Base-by-base conservation (phyloP, 1,284 basidiomycete genomes). In the Cutaneotrichosporon cutaneum region DNA sequence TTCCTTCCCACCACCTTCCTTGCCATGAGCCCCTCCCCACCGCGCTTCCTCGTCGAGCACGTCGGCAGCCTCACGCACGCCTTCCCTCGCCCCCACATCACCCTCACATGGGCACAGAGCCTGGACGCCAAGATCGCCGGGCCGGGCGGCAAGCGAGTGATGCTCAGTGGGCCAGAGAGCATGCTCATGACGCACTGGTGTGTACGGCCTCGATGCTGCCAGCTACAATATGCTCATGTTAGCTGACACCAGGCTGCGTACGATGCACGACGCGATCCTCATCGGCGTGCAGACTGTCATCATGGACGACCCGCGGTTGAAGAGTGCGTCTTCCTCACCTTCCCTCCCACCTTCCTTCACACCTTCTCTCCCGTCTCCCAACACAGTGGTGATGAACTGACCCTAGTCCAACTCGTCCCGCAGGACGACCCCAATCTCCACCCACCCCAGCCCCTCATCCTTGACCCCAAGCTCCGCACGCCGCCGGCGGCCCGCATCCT, bases 181-280 rank as follows among this genome's bases (percentile, higher is more conserved):
- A 90, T 95, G 89, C 71, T 86, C 51, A 93, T 99, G 90, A 98
- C 95, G 14, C 95, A 98, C 77, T 90, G 89, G 92, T 93, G 44
- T 52, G 82, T 70, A 0, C 2, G 5, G n/a, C n/a, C n/a, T 45
- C 26, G 8, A 30, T 4, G 9, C 9, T 4, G 27, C 11, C 22
- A 21, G 26, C 36, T 13, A 21, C n/a, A n/a, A n/a, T 8, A 1
- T 24, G 26, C 16, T 32, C 6, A 16, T 3, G 10, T 22, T 2
- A 18, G 39, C 59, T 58, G 48, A 61, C 24, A 22, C 13, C 66
- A 92, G 90, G 87, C 86, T 93, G 84, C 83, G 92, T 66, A 84
- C 89, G 0, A 85, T 93, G 83, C 94, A 98, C 78, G 91, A 96
- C 73, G 92, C 86, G 10, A 97, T 99, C 65, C 81, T 99, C 32